A percentile compares a stretch with the other conserved stretches of the same genome.
These are phyloP conservation scores for Calocybe indica DNA, from an alignment of 768 basidiomycete species.

Conservation along the genomic window DNA sequence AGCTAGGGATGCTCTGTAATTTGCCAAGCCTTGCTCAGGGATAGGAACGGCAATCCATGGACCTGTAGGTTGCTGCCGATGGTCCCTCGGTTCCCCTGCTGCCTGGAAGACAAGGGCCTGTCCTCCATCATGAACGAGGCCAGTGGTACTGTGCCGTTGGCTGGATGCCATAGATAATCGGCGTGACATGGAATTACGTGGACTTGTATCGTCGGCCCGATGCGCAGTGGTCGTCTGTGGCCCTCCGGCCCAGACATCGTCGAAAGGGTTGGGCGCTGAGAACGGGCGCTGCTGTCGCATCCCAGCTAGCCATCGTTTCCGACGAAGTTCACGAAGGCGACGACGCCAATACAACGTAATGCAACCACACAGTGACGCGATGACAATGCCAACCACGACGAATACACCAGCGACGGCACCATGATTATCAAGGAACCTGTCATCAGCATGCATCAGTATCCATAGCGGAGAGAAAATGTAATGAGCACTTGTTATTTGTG, in stretches of 20 bases:
- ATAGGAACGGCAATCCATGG: no score
- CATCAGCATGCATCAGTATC: neutral
- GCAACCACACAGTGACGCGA: constrained; percentile 38
- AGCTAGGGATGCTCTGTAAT: constrained; percentile 22
- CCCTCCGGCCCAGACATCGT: constrained; percentile 17
- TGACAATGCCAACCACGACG: constrained; percentile 54
- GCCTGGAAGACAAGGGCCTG: no score
- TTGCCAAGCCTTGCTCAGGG: no score
- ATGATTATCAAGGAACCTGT: constrained; percentile 59
- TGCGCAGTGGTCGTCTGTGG: neutral
- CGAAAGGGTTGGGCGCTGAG: constrained; percentile 30
- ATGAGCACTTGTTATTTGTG: constrained; percentile 11
- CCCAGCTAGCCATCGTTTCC: constrained; percentile 28
- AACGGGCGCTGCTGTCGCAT: constrained; percentile 27
- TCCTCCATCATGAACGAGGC: no score
- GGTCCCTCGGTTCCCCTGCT: no score
- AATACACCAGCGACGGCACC: constrained; percentile 74
- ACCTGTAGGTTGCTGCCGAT: no score
- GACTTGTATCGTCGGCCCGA: neutral
- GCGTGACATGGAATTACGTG: no score
- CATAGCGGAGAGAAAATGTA: constrained; percentile 6
- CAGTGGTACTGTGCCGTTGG: no score
- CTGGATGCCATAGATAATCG: no score
- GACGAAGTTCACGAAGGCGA: constrained; percentile 31
- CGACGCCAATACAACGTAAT: constrained; percentile 38